A percentile compares a stretch with the other conserved stretches of the same genome.
These are phyloP conservation scores for Oxytropis ochrocephala DNA, from an alignment of 306 rosid genomes.

Conservation along the genomic window DNA sequence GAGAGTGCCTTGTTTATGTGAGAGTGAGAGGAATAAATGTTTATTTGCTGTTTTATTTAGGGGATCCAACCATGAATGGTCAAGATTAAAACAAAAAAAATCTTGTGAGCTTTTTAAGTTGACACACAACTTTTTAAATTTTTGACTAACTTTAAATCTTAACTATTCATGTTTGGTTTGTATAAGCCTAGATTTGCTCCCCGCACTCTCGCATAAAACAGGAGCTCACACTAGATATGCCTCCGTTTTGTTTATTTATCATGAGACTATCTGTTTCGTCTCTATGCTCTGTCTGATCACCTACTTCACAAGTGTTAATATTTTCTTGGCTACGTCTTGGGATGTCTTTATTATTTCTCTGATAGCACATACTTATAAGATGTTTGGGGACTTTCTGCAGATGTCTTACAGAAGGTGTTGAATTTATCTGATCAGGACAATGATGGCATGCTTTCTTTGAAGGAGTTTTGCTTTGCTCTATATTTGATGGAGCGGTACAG, in stretches of 20 bases:
- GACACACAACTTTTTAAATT: too few relatives aligned
- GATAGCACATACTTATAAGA: constrained; percentile 9
- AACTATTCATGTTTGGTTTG: too few relatives aligned
- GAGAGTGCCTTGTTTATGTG: too few relatives aligned
- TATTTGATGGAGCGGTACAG: constrained; percentile 91
- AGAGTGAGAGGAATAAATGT: too few relatives aligned
- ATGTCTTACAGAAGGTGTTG: constrained; percentile 93
- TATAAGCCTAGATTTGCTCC: too few relatives aligned
- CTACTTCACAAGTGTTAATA: background rate
- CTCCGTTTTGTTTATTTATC: background rate
- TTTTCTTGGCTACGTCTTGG: constrained; percentile 18
- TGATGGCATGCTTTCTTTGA: constrained; percentile 96
- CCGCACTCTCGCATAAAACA: too few relatives aligned
- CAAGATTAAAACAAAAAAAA: too few relatives aligned
- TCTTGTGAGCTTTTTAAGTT: too few relatives aligned
- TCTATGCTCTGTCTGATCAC: background rate
- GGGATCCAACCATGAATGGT: too few relatives aligned
- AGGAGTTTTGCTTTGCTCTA: constrained; percentile 88
- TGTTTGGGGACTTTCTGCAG: constrained; percentile 47
- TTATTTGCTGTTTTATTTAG: too few relatives aligned
- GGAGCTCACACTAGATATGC: too few relatives aligned
- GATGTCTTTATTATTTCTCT: constrained; percentile 20
- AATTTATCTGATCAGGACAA: constrained; percentile 95
- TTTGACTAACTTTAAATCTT: too few relatives aligned
- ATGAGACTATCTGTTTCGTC: background rate